phyloP scores from a whole-genome alignment of 768 basidiomycete genomes.

The Boletus patriciae region DNA sequence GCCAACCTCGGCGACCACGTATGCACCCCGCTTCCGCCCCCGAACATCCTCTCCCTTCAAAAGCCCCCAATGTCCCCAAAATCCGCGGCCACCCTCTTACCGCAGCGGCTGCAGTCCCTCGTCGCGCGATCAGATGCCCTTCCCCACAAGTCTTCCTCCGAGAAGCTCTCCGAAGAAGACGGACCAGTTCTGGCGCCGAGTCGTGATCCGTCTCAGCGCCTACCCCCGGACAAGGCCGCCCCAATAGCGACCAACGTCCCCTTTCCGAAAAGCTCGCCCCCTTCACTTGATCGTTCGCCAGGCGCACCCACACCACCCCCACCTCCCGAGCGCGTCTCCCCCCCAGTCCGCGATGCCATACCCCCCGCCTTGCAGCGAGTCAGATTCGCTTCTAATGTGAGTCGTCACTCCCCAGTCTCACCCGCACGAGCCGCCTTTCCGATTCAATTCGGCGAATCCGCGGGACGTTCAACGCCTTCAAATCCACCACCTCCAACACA shows the following conservation, averaged over 20 bases:
- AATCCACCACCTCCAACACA: too few relatives aligned
- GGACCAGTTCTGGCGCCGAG: slow-evolving; percentile 9
- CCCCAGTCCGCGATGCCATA: slow-evolving; percentile 15
- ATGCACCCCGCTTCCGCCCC: slow-evolving; percentile 54
- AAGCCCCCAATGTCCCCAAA: slow-evolving; percentile 39
- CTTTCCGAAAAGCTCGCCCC: not conserved
- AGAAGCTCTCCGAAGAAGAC: slow-evolving; percentile 6
- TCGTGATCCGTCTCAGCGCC: slow-evolving; percentile 31
- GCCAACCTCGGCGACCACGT: slow-evolving; percentile 74
- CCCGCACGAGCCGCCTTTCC: slow-evolving; percentile 14
- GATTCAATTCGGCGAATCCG: slow-evolving; percentile 10
- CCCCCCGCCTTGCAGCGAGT: slow-evolving; percentile 18
- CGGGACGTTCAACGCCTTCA: slow-evolving; percentile 10
- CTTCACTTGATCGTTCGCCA: slow-evolving; percentile 3
- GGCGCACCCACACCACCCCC: slow-evolving; percentile 5
- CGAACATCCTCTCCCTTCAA: slow-evolving; percentile 35
- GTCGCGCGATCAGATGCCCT: slow-evolving; percentile 29
- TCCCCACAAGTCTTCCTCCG: slow-evolving; percentile 6
- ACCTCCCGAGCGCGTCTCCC: slow-evolving; percentile 15
- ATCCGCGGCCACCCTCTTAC: slow-evolving; percentile 46
- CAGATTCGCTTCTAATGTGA: slow-evolving; percentile 23
- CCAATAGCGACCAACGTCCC: slow-evolving; percentile 1
- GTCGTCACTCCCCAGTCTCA: slow-evolving; percentile 2
- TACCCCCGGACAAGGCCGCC: slow-evolving; percentile 25
- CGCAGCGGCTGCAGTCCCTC: slow-evolving; percentile 50